phyloP scores from a whole-genome alignment of 805 yeast genomes.

The Lipomyces mesembrius region DNA sequence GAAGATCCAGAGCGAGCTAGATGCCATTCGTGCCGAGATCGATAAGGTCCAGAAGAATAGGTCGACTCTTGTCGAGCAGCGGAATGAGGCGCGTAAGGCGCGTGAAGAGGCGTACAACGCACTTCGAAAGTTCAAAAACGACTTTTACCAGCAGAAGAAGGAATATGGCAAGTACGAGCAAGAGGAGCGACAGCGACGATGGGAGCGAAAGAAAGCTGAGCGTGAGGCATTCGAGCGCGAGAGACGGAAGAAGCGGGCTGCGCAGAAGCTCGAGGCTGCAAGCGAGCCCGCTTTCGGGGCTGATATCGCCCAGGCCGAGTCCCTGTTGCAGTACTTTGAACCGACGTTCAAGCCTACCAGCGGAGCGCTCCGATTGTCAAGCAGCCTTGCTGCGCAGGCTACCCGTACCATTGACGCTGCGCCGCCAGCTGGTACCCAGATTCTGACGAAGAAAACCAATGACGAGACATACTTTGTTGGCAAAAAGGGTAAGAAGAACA shows the following conservation, averaged over 20 bases:
- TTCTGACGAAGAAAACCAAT: constrained; percentile 67
- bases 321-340: constrained; percentile 73
- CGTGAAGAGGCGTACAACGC: constrained; percentile 70
- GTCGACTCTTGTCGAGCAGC: constrained; percentile 63
- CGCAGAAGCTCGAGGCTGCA: constrained; percentile 72
- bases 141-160: constrained; percentile 75
- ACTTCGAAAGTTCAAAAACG: constrained; percentile 65
- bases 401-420: constrained; percentile 38
- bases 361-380: constrained; percentile 18
- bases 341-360: constrained; percentile 65
- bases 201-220: constrained; percentile 58
- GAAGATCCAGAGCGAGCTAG: constrained; percentile 67
- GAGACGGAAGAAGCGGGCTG: constrained; percentile 63
- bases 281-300: constrained; percentile 77
- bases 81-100: constrained; percentile 67
- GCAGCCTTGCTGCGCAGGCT: constrained; percentile 36
- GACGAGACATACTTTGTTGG: constrained; percentile 59
- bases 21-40: constrained; percentile 63
- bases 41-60: constrained; percentile 70
- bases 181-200: constrained; percentile 67
- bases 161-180: constrained; percentile 69
- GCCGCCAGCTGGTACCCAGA: constrained; percentile 51
- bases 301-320: constrained; percentile 78
- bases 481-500: constrained; percentile 49
- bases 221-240: constrained; percentile 52